Base-by-base conservation (phyloP, 2,329 filamentous ascomycete species). In the Huntiella moniliformis region DNA sequence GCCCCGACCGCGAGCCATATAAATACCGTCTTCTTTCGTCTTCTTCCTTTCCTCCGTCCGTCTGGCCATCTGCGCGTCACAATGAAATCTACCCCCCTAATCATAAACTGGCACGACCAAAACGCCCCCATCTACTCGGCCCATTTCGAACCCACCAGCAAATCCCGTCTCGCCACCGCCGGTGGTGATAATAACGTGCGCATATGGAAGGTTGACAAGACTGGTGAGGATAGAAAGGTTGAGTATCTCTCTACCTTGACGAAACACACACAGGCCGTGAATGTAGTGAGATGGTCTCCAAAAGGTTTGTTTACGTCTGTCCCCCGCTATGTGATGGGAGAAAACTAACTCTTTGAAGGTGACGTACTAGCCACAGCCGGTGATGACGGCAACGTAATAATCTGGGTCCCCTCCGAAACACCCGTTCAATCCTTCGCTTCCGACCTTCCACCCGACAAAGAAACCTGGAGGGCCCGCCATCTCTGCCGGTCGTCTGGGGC, bases 31-130 rank as follows among this genome's bases (percentile, higher is more conserved):
- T 32, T 12, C 28, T 15, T 12, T 28, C 22, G 22, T 38, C 35
- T 38, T 38, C 8, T 38, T 38, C 35, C 16, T 7, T 38, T 38
- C 11, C 16, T 38, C 35, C 22, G 22, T 28, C 22, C 7, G 7
- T 28, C 22, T 28, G 22, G 6, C 6, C 7, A 28, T 28, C 13
- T 46, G 41, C 42, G 54, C 55, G 57, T 58, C 63, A 68, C 62
- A 60, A 98, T 98, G 91, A 96, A 93, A 74, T 87, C 86, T 59
- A 80, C 85, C 58, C 88, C 91, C 56, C 73, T 98, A 55, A 88
- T 96, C 60, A 88, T 98, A 66, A 85, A 92, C 69, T 98, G 91
- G 91, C 92, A 98, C 65, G 84, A 95, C 63, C 84, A 94, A 59
- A 94, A 92, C 65, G 78, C 84, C 56, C 91, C 91, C 49, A 87